These are phyloP conservation scores for Harrya chromipes DNA, from an alignment of 768 basidiomycete species.

Conservation along the genomic window DNA sequence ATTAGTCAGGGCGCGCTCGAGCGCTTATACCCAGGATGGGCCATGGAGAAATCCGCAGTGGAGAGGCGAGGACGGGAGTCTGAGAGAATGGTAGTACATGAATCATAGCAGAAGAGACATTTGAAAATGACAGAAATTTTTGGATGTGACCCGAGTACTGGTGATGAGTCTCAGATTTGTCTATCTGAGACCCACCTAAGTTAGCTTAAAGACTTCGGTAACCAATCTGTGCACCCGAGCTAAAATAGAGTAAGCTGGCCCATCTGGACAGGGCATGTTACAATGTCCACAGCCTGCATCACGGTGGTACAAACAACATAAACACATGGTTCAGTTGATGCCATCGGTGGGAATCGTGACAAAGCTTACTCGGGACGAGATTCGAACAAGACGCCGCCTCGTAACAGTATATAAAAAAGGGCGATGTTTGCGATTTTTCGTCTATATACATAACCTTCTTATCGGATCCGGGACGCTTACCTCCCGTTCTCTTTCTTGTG, in stretches of 20 bases:
- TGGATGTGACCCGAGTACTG: too few species aligned
- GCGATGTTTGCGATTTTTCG: constrained; percentile 1
- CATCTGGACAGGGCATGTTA: background rate
- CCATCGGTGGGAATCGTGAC: constrained; percentile 1
- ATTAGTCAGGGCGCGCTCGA: constrained; percentile 39
- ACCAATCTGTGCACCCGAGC: background rate
- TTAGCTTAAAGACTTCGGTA: too few species aligned
- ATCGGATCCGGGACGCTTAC: background rate
- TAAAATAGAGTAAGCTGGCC: background rate
- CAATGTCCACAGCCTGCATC: background rate
- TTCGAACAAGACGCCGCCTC: background rate
- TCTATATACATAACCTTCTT: constrained; percentile 7
- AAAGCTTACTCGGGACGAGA: background rate
- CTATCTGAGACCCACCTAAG: background rate
- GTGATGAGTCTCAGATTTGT: too few species aligned
- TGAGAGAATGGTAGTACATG: constrained; percentile 48
- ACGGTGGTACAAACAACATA: background rate
- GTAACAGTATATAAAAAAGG: constrained; percentile 2
- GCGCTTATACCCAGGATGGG: constrained; percentile 8
- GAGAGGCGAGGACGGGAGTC: constrained; percentile 51
- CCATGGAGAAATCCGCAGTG: constrained; percentile 40
- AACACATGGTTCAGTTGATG: background rate
- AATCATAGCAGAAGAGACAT: background rate
- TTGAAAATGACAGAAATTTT: background rate
- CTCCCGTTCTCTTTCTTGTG: background rate